Base-by-base conservation (phyloP, 2,329 filamentous ascomycete species). In the Claviceps pazoutovae region DNA sequence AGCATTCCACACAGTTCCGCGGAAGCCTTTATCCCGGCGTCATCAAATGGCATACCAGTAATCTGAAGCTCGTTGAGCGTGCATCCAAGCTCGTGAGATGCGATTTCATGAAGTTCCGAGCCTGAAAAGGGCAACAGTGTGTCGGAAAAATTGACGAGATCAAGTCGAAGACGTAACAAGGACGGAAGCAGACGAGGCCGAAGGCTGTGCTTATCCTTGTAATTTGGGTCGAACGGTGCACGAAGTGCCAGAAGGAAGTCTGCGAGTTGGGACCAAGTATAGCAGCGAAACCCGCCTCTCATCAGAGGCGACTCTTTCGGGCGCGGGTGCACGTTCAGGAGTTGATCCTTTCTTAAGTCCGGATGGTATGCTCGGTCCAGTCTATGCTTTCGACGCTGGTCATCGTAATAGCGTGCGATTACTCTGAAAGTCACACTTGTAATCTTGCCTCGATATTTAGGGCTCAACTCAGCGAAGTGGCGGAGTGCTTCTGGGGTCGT, bases 351-450 rank as follows among this genome's bases (percentile, higher is more conserved):
- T 53, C 66, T 71, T 43, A 75, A 56, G 43, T 68, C 66, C 2
- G 63, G 61, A 54, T 76, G 73, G 55, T 76, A 72, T 8, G 61
- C 62, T 21, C 62, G 64, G 26, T 66, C 66, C 45, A 74, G 62
- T 55, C 66, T 69, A 55, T 73, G 73, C 39, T 66, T 69, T 11
- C 64, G 63, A 46, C 61, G 64, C 46, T 73, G 67, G 48, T 80
- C 75, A 51, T 79, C 75, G 54, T 77, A 80, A 59, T 76, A 80
- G 49, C 68, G 69, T 9, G 75, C 76, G 53, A 79, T 72, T 58
- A 80, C 64, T 43, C 77, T 74, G 42, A 80, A 64, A 30, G 67
- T 78, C 57, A 76, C 62, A 52, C 71, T 64, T 23, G 66, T 66
- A 51, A 80, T 68, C 11, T 64, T 61, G 36, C 68, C 61, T 16